Percentiles rank a stretch among this genome's conserved stretches.
Evolutionary conservation across 2,329 filamentous ascomycete species (phyloP).

Genomic region (Beauveria sp.): DNA sequence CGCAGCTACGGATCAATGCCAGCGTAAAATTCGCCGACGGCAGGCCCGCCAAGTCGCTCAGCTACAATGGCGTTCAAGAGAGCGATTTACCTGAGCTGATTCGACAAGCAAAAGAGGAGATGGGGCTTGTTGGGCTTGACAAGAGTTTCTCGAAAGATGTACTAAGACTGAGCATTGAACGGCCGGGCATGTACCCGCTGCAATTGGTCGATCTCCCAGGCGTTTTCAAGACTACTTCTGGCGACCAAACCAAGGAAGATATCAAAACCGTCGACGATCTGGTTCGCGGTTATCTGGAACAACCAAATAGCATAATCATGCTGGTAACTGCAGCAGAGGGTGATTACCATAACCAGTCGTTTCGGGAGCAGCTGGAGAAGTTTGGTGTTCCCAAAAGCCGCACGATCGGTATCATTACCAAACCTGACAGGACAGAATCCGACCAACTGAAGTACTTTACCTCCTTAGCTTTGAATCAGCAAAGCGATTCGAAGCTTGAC

Average conservation of each 20-base stretch:
- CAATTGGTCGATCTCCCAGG: constrained; percentile 46
- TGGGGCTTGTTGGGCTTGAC: constrained; percentile 30
- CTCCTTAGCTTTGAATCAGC: constrained; percentile 18
- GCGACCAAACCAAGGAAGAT: constrained; percentile 20
- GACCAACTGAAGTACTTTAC: constrained; percentile 22
- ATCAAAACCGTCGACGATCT: constrained; percentile 22
- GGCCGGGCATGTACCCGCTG: constrained; percentile 32
- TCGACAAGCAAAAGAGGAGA: constrained; percentile 35
- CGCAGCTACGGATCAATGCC: constrained; percentile 26
- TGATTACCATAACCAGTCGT: constrained; percentile 42
- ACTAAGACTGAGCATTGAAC: constrained; percentile 33
- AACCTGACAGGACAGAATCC: constrained; percentile 35
- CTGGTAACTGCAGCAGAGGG: constrained; percentile 40
- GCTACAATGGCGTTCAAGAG: constrained; percentile 27
- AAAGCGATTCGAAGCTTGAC: constrained; percentile 18
- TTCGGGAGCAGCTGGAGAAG: constrained; percentile 34
- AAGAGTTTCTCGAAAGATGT: constrained; percentile 32
- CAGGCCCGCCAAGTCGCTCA: constrained; percentile 19
- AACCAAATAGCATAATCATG: constrained; percentile 45
- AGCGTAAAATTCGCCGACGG: constrained; percentile 27
- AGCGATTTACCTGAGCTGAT: constrained; percentile 36
- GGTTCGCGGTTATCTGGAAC: constrained; percentile 42
- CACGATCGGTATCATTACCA: constrained; percentile 47
- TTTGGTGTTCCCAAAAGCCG: constrained; percentile 33
- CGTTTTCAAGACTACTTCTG: constrained; percentile 22